Evolutionary conservation across 148 eudicot species (phyloP).

Genomic region (Rhododendron kiyosumense): DNA sequence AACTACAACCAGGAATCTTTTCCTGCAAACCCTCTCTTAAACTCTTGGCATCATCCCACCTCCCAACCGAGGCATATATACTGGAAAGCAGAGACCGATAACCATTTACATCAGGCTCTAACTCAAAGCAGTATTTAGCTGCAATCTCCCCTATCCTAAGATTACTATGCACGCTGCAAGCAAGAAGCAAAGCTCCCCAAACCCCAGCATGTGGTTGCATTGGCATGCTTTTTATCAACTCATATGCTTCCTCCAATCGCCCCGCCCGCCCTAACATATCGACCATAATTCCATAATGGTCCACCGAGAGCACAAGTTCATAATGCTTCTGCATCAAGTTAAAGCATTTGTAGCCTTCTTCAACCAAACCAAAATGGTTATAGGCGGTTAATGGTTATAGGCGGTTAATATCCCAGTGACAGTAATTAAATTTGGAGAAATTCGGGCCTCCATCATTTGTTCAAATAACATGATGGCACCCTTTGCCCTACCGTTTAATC

Average conservation of each 20-base stretch:
- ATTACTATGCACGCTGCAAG: constrained; percentile 67
- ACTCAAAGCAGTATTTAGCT: constrained; percentile 56
- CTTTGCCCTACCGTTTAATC: constrained; percentile 50
- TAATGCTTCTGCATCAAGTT: constrained; percentile 37
- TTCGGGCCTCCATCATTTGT: constrained; percentile 45
- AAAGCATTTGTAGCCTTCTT: constrained; percentile 72
- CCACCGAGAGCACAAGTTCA: constrained; percentile 55
- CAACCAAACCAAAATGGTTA: constrained; percentile 74
- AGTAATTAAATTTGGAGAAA: constrained; percentile 61
- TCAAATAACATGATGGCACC: constrained; percentile 59
- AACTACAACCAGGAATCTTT: constrained; percentile 63
- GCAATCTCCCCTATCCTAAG: constrained; percentile 74
- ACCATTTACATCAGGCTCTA: constrained; percentile 60
- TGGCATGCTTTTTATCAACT: constrained; percentile 71
- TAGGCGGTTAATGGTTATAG: too few relatives aligned
- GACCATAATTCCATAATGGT: constrained; percentile 78
- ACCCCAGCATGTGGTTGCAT: constrained; percentile 75
- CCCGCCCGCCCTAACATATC: constrained; percentile 79
- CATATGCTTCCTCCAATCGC: constrained; percentile 62
- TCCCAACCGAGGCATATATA: constrained; percentile 63
- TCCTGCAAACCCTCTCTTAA: constrained; percentile 38
- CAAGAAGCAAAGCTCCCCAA: constrained; percentile 89
- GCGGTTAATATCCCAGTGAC: constrained; percentile 72
- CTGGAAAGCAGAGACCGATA: constrained; percentile 63
- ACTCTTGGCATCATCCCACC: constrained; percentile 75